phyloP scores from a whole-genome alignment of 1,139 yeast genomes.

The Maudiozyma humilis region DNA sequence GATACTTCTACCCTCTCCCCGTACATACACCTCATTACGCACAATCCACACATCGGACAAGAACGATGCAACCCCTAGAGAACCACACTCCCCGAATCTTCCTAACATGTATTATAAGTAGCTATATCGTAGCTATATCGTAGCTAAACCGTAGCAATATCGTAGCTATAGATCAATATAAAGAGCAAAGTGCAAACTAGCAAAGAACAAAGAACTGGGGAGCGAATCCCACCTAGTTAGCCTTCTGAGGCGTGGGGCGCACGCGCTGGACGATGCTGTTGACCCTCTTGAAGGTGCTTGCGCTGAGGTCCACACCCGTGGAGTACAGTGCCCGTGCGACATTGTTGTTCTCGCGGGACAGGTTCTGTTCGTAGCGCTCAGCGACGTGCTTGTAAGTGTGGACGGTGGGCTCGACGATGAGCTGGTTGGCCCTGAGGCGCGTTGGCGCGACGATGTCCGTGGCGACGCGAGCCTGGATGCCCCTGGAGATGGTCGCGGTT shows the following conservation, averaged over 20 bases:
- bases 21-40: no score
- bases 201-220: background rate
- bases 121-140: no score
- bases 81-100: no score
- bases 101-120: no score
- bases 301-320: slow-evolving; percentile 29
- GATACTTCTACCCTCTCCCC: no score
- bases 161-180: background rate
- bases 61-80: no score
- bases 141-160: no score
- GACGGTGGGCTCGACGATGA: slow-evolving; percentile 12
- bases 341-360: slow-evolving; percentile 26
- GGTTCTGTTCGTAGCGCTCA: slow-evolving; percentile 23
- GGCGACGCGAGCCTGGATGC: slow-evolving; percentile 20
- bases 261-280: slow-evolving; percentile 8
- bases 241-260: background rate
- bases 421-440: slow-evolving; percentile 14
- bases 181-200: background rate
- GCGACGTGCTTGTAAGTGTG: slow-evolving; percentile 29
- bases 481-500: slow-evolving; percentile 23
- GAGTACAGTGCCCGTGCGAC: slow-evolving; percentile 29
- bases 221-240: background rate
- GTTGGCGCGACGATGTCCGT: slow-evolving; percentile 22
- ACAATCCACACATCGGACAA: no score
- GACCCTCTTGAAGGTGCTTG: slow-evolving; percentile 23